Base-by-base conservation (phyloP, 306 rosid genomes). In the Malus asiatica region DNA sequence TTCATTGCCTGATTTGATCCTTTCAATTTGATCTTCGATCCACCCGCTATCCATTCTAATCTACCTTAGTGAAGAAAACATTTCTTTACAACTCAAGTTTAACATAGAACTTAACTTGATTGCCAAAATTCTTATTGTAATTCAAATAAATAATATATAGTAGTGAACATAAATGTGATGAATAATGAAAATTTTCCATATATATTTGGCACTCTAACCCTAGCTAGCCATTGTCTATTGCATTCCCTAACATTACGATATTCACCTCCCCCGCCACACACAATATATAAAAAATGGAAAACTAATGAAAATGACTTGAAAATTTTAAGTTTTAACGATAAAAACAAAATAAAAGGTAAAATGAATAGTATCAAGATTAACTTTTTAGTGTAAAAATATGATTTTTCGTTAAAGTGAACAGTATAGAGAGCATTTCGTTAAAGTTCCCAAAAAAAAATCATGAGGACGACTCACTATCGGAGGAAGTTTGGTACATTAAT, bases 391-490 rank as follows among this genome's bases (percentile, higher is more conserved):
- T 33, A 33, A 33, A 33, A 5, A 33, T 33, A 1, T 33, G 38
- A 0, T 33, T 33, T 33, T 33, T 33, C 0, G 7, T 33, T 33
- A 33, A 33, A 33, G 7, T 33, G 2, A 33, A 33, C 2, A 33
- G 2, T 33, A 33, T 0, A 0, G 0, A 1, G 2, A 33, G 7
- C 0, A 1, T 33, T 33, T 33, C 38, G 8, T 33, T 33, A 5
- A 33, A 5, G 8, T 33, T 33, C 38, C 38, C 0, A 4, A 12
- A 25, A 71, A 71, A n/a, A 12, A 25, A 71, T 71, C 65, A 19
- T 33, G 65, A 53, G 75, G 66, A 23, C 25, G 25, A 55, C 51
- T 71, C 65, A 19, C 20, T 2, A 15, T 51, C 5, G 55, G 20
- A 51, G 20, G 55, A 51, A 53, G 51, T 53, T 33, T 55, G 66